Evolutionary conservation across 371 early-diverging fungal species (phyloP).

Genomic region (Paraphysoderma sedebokerense): DNA sequence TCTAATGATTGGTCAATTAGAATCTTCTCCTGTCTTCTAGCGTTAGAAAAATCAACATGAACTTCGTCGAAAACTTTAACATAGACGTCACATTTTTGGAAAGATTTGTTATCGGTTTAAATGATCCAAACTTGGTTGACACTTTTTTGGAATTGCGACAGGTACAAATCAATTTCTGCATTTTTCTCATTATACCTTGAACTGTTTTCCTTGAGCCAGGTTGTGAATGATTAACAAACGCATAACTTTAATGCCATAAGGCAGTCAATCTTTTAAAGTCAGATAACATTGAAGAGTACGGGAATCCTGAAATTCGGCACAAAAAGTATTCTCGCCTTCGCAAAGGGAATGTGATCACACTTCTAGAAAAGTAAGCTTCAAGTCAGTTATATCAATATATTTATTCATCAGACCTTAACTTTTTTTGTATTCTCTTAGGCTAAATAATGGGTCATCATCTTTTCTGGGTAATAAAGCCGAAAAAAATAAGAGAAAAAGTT

Average conservation of each 20-base stretch:
- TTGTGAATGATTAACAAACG: not conserved
- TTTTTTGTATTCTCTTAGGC: no score
- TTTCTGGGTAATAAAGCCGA: slow-evolving; percentile 2
- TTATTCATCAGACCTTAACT: no score
- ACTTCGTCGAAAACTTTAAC: slow-evolving; percentile 45
- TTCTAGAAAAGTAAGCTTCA: slow-evolving; percentile 77
- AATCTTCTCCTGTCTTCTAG: slow-evolving; percentile 37
- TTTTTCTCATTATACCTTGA: not conserved
- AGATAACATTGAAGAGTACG: slow-evolving; percentile 55
- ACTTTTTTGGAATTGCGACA: slow-evolving; percentile 55
- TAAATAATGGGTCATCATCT: not conserved
- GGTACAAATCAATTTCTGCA: slow-evolving; percentile 16
- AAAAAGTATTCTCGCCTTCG: slow-evolving; percentile 42
- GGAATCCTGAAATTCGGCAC: slow-evolving; percentile 35
- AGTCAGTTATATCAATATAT: no score
- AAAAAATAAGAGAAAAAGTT: slow-evolving; percentile 1
- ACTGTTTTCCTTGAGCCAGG: not conserved
- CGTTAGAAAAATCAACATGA: slow-evolving; percentile 37
- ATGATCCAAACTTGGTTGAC: slow-evolving; percentile 44
- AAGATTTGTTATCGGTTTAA: slow-evolving; percentile 41
- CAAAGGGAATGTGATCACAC: slow-evolving; percentile 34
- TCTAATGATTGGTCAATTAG: slow-evolving; percentile 11
- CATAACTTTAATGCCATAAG: slow-evolving; percentile 12
- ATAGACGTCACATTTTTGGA: slow-evolving; percentile 57
- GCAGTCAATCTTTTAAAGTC: slow-evolving; percentile 37